phyloP scores from a whole-genome alignment of 2,329 filamentous ascomycete species.

The Kalaharituber pfeilii region DNA sequence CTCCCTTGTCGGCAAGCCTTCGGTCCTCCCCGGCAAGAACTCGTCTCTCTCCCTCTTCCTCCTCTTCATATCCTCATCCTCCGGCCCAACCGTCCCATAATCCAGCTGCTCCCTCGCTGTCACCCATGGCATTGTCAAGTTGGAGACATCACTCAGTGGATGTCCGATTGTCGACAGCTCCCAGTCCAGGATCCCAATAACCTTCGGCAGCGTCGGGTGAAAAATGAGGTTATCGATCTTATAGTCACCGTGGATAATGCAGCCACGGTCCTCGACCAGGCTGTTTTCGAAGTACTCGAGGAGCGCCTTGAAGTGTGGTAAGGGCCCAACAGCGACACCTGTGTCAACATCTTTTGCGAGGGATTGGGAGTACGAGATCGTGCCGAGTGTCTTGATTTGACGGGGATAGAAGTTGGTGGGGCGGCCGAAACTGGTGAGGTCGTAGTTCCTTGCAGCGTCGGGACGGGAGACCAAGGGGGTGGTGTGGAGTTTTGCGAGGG shows the following conservation, averaged over 20 bases:
- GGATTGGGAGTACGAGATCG: slow-evolving; percentile 63
- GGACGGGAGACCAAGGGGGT: slow-evolving; percentile 44
- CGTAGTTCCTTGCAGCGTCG: slow-evolving; percentile 31
- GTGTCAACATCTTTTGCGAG: slow-evolving; percentile 60
- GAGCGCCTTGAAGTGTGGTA: slow-evolving; percentile 68
- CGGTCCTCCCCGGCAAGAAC: slow-evolving; percentile 46
- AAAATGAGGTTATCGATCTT: slow-evolving; percentile 89
- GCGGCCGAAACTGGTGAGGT: slow-evolving; percentile 57
- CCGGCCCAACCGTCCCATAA: slow-evolving; percentile 26
- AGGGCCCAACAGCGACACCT: slow-evolving; percentile 54
- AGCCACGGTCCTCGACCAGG: slow-evolving; percentile 61
- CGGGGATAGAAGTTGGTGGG: slow-evolving; percentile 63
- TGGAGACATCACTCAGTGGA: slow-evolving; percentile 76
- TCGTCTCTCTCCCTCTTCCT: slow-evolving; percentile 28
- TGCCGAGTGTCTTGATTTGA: slow-evolving; percentile 66
- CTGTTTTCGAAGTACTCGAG: slow-evolving; percentile 41
- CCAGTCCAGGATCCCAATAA: slow-evolving; percentile 93
- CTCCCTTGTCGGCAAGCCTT: slow-evolving; percentile 46
- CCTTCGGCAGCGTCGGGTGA: slow-evolving; percentile 68
- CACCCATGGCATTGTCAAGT: slow-evolving; percentile 44
- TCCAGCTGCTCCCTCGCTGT: slow-evolving; percentile 21
- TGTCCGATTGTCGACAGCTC: slow-evolving; percentile 98
- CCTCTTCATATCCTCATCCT: slow-evolving; percentile 18
- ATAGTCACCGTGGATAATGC: slow-evolving; percentile 85
- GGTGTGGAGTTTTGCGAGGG: slow-evolving; percentile 73